Base-by-base conservation (phyloP, 1,139 yeast genomes). In the Candida pseudoviswanathii region DNA sequence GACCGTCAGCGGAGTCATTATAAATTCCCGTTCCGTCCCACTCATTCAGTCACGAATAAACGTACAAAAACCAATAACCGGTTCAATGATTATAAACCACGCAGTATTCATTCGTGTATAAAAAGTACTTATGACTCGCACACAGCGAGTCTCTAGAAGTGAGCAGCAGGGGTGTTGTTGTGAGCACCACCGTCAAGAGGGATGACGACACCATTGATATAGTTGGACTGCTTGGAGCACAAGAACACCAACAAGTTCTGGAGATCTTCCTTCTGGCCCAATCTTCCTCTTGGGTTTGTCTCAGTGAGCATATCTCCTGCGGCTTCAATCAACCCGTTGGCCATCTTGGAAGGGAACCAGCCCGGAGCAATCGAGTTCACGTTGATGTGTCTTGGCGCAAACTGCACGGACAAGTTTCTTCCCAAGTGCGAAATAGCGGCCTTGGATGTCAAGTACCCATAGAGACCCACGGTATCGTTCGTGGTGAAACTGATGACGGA, bases 331-430 rank as follows among this genome's bases (percentile, higher is more conserved):
- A 87, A 61, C 0, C 91, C 94, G 51, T 80, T 75, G 43, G 91
- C 78, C 94, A 87, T 86, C 66, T 85, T 86, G 32, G 88, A 77
- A 25, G 89, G 89, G 78, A 87, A 84, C 65, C 85, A 87, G 0
- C 95, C 95, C 0, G 94, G 94, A 9, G 91, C 91, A 57, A 87
- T 67, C 6, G 83, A 73, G 66, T 86, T 86, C 56, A 84, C 89
- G 44, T 82, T 84, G 59, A 85, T 79, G 64, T 85, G 80, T 48
- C 77, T 68, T n/a, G 85, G 86, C 1, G 88, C 90, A 59, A 86
- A 74, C 58, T 82, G 85, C 45, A 76, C 62, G 2, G 91, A 86
- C 60, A 86, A 74, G 53, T 78, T 71, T 67, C 81, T 83, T 38
- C 86, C 86, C 64, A 87, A 63, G 64, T 87, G 94, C 49, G 84